Conservation (phyloP, 202 grass and related monocot genomes). For the Panicum virgatum region DNA sequence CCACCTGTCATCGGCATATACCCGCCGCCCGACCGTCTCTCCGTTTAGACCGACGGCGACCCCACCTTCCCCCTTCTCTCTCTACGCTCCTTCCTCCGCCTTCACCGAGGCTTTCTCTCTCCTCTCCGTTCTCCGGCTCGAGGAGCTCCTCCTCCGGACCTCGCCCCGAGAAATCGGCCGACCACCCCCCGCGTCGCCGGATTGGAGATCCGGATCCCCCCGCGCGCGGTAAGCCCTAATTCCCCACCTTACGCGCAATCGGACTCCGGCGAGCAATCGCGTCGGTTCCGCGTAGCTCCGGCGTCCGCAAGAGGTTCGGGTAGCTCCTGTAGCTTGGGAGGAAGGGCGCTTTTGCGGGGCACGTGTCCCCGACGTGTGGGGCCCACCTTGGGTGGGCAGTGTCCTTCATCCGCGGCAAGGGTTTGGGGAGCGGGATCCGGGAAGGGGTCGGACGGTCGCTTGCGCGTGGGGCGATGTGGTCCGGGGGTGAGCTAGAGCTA, state of each 20-base stretch:
- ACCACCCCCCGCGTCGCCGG: neutral
- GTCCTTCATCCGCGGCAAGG: constrained; percentile 22
- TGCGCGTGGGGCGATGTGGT: neutral
- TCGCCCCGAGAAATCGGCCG: neutral
- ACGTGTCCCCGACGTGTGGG: constrained; percentile 19
- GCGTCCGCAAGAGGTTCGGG: neutral
- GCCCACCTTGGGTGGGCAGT: neutral
- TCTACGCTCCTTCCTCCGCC: constrained; percentile 39
- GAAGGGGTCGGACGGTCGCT: neutral
- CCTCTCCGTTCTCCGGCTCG: constrained; percentile 26
- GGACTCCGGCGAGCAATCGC: constrained; percentile 3
- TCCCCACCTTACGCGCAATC: constrained; percentile 18
- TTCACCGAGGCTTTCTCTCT: constrained; percentile 44
- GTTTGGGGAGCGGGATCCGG: constrained; percentile 34
- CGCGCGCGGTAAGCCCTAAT: constrained; percentile 42
- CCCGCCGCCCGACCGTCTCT: constrained; percentile 10
- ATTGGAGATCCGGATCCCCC: constrained; percentile 41
- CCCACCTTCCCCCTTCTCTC: constrained; percentile 33
- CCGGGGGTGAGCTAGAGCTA: neutral
- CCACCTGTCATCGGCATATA: constrained; percentile 32
- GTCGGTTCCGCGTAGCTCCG: neutral
- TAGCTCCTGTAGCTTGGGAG: neutral
- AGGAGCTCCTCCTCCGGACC: neutral
- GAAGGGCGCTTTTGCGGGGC: neutral
- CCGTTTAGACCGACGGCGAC: constrained; percentile 47